These are phyloP conservation scores for Phytophthora tubulina DNA, from an alignment of 352 stramenopile species.

Conservation along the genomic window DNA sequence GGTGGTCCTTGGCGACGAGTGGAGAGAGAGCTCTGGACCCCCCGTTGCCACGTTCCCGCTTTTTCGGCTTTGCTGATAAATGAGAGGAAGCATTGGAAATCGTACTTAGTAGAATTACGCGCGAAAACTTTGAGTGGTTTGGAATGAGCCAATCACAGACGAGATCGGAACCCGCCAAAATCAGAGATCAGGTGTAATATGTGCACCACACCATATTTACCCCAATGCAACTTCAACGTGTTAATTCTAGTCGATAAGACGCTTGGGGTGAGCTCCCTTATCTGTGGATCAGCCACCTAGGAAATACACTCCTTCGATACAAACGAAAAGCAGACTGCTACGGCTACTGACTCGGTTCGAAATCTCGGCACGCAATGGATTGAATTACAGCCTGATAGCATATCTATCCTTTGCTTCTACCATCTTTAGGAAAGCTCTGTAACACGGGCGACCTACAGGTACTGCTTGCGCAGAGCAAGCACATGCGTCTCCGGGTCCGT, in stretches of 20 bases:
- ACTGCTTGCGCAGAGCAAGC: conserved; percentile 35
- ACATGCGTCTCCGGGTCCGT: conserved; percentile 36
- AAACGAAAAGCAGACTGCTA: no score
- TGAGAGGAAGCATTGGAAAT: not conserved
- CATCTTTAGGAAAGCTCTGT: not conserved
- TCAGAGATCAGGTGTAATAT: conserved; percentile 9
- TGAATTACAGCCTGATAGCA: not conserved
- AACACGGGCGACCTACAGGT: conserved; percentile 21
- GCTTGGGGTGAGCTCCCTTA: not conserved
- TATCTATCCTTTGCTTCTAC: conserved; percentile 1
- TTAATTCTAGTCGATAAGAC: conserved; percentile 19
- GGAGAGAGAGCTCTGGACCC: not conserved
- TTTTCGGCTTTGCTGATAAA: conserved; percentile 26
- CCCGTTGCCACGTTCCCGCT: conserved; percentile 22
- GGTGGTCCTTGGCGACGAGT: conserved; percentile 1
- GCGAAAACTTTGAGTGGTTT: conserved; percentile 43
- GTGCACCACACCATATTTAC: conserved; percentile 9
- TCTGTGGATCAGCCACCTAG: not conserved
- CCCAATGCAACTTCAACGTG: not conserved
- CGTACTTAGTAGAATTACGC: conserved; percentile 44
- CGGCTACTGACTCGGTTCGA: no score
- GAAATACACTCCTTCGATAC: not conserved
- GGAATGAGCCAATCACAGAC: conserved; percentile 22
- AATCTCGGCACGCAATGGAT: not conserved
- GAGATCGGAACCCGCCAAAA: conserved; percentile 44